A percentile compares a stretch with the other conserved stretches of the same genome.
These are phyloP conservation scores for Amanita muscaria DNA, from an alignment of 768 basidiomycete genomes.

Conservation along the genomic window DNA sequence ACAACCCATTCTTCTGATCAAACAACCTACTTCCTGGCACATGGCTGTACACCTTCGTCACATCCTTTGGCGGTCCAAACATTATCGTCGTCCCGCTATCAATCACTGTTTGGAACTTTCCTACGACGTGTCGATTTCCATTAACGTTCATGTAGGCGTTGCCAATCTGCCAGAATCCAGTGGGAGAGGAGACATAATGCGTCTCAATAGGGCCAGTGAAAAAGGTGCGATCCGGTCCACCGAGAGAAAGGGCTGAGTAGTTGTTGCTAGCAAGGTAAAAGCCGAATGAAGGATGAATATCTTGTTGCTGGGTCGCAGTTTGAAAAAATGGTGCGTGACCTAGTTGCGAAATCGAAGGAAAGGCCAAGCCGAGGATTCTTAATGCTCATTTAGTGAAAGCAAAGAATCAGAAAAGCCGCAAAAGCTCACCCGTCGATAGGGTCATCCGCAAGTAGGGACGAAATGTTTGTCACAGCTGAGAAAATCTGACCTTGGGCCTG, in stretches of 20 bases:
- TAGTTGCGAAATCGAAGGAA: background rate
- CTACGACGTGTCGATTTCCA: background rate
- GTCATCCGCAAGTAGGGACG: background rate
- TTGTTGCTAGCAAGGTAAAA: background rate
- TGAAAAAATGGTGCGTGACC: background rate
- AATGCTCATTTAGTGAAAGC: too few species aligned
- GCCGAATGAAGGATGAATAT: background rate
- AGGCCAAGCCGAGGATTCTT: conserved; percentile 4
- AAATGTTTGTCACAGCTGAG: background rate
- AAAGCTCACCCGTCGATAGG: conserved; percentile 1
- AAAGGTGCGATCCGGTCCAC: background rate
- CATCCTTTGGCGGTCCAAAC: background rate
- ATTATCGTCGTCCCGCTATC: conserved; percentile 4
- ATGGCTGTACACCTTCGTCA: background rate
- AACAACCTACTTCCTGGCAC: background rate
- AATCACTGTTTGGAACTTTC: background rate
- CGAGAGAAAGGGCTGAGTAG: conserved; percentile 2
- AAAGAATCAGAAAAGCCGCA: too few species aligned
- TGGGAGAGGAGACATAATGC: background rate
- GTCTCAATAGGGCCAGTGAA: conserved; percentile 1
- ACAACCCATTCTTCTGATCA: background rate
- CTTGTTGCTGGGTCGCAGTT: background rate
- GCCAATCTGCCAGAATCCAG: conserved; percentile 1
- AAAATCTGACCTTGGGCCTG: conserved; percentile 6
- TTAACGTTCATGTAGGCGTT: conserved; percentile 2